phyloP scores from a whole-genome alignment of 2,329 filamentous ascomycete genomes.

The Epicoccum sorghinum region DNA sequence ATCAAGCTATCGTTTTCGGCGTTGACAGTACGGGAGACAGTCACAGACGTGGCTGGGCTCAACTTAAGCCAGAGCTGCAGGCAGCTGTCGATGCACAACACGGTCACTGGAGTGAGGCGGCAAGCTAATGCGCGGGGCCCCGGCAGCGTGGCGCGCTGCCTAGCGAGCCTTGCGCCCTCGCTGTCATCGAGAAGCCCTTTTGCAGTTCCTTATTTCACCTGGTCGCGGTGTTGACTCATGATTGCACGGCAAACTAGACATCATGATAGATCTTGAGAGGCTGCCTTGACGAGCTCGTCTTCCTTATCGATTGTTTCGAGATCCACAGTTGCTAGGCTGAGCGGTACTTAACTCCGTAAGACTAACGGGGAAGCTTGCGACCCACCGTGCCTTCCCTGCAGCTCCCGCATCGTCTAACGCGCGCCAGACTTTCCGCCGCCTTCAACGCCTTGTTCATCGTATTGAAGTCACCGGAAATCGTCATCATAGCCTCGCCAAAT shows the following conservation, averaged over 20 bases:
- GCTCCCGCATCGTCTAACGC: slow-evolving; percentile 22
- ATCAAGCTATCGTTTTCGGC: not conserved
- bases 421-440: slow-evolving; percentile 18
- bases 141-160: slow-evolving; percentile 14
- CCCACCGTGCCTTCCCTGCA: slow-evolving; percentile 30
- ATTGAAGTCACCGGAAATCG: not conserved
- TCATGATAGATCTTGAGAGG: slow-evolving; percentile 5
- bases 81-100: slow-evolving; percentile 23
- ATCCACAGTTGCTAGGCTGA: slow-evolving; percentile 28
- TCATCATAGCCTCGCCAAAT: not conserved
- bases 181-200: slow-evolving; percentile 10
- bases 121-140: slow-evolving; percentile 24
- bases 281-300: slow-evolving; percentile 10
- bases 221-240: slow-evolving; percentile 12
- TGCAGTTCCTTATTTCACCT: slow-evolving; percentile 3
- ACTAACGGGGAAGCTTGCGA: slow-evolving; percentile 26
- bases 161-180: slow-evolving; percentile 14
- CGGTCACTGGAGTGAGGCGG: slow-evolving; percentile 31
- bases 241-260: not conserved
- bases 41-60: slow-evolving; percentile 32
- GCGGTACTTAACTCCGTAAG: slow-evolving; percentile 20
- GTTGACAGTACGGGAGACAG: slow-evolving; percentile 1
- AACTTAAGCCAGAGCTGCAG: slow-evolving; percentile 29
- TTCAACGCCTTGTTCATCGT: not conserved
- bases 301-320: slow-evolving; percentile 15